Conservation (phyloP, 495 filamentous ascomycete species). For the Recurvomyces mirabilis region DNA sequence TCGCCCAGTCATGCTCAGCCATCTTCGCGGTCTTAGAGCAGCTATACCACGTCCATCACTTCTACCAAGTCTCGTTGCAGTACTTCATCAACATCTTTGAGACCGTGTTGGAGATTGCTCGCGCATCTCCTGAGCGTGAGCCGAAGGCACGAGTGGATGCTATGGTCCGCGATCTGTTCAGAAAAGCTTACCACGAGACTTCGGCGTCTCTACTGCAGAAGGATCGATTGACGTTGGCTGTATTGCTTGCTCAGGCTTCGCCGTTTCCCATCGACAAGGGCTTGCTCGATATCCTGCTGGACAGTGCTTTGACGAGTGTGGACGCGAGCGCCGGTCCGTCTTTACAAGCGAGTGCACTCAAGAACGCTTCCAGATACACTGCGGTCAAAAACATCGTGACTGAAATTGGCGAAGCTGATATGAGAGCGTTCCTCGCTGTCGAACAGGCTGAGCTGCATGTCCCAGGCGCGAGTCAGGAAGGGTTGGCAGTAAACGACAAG, state of each 20-base stretch:
- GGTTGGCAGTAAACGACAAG: constrained; percentile 60
- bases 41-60: constrained; percentile 95
- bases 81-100: constrained; percentile 98
- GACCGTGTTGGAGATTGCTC: constrained; percentile 74
- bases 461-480: constrained; percentile 48
- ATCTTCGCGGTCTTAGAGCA: constrained; percentile 95
- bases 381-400: constrained; percentile 65
- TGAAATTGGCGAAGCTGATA: constrained; percentile 46
- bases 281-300: constrained; percentile 76
- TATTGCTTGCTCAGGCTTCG: constrained; percentile 87
- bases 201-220: constrained; percentile 88
- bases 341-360: constrained; percentile 45
- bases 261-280: constrained; percentile 87
- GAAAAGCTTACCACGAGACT: constrained; percentile 83
- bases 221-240: constrained; percentile 87
- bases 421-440: constrained; percentile 71
- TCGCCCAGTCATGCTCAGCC: constrained; percentile 87
- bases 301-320: constrained; percentile 59
- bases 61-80: constrained; percentile 97
- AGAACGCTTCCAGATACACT: constrained; percentile 52
- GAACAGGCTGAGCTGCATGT: constrained; percentile 81
- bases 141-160: constrained; percentile 68
- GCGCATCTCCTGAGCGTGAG: constrained; percentile 60
- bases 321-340: constrained; percentile 62
- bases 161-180: constrained; percentile 80